Conservation (phyloP, 495 filamentous ascomycete species). For the Cetradonia linearis region DNA sequence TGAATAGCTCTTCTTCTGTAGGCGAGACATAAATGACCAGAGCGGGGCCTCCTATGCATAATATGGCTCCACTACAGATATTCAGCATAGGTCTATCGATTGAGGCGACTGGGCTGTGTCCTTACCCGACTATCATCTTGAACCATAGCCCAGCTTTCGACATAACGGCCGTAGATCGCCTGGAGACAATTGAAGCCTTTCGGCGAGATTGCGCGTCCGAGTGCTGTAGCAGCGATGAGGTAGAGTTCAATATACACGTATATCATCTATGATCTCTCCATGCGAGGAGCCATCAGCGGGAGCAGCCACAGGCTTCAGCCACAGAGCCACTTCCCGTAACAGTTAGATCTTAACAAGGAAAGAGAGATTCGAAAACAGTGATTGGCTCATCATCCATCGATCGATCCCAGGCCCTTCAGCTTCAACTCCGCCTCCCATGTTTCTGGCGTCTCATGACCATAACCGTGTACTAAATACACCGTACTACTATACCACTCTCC, state of each 20-base stretch:
- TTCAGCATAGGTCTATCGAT: slow-evolving; percentile 16
- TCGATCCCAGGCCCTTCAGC: background rate
- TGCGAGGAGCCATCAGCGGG: background rate
- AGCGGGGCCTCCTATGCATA: slow-evolving; percentile 76
- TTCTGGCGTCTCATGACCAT: background rate
- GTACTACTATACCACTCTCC: background rate
- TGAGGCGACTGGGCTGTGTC: slow-evolving; percentile 12
- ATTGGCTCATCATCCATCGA: background rate
- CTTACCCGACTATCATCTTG: slow-evolving; percentile 47
- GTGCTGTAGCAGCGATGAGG: background rate
- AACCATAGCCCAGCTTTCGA: slow-evolving; percentile 41
- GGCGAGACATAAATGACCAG: slow-evolving; percentile 73
- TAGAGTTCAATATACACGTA: background rate
- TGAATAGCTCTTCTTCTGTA: slow-evolving; percentile 82
- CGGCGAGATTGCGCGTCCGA: background rate
- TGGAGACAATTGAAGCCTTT: background rate
- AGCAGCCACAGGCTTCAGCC: slow-evolving; percentile 8
- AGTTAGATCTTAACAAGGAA: background rate
- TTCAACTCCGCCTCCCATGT: background rate
- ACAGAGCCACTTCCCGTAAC: slow-evolving; percentile 1
- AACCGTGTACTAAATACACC: background rate
- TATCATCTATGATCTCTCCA: background rate
- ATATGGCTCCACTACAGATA: slow-evolving; percentile 47
- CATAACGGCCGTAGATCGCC: slow-evolving; percentile 31
- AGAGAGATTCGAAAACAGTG: background rate